These are phyloP conservation scores for Pleurotus ostreatus DNA, from an alignment of 768 basidiomycete species.

Conservation along the genomic window DNA sequence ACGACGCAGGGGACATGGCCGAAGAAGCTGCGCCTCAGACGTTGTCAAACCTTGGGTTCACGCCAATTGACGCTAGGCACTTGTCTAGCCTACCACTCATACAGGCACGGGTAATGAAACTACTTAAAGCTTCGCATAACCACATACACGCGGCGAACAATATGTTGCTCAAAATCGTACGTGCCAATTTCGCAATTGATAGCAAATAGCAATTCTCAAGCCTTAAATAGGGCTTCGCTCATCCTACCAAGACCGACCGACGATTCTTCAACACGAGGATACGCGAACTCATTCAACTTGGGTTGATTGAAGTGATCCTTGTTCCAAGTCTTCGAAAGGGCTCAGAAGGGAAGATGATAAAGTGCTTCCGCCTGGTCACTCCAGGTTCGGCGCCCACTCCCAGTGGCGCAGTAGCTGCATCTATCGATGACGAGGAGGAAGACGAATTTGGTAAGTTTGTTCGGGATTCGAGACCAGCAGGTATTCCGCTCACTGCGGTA, in stretches of 20 bases:
- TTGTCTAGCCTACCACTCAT: slow-evolving; percentile 73
- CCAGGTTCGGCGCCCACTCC: slow-evolving; percentile 30
- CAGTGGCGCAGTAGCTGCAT: slow-evolving; percentile 29
- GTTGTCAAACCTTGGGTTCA: slow-evolving; percentile 49
- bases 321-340: slow-evolving; percentile 57
- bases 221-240: slow-evolving; percentile 59
- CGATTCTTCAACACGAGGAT: slow-evolving; percentile 77
- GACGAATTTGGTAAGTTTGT: slow-evolving; percentile 29
- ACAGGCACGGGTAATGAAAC: slow-evolving; percentile 63
- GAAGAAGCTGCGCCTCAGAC: slow-evolving; percentile 21
- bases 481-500: background rate
- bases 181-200: slow-evolving; percentile 18
- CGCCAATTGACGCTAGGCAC: slow-evolving; percentile 74
- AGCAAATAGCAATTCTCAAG: background rate
- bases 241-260: slow-evolving; percentile 74
- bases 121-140: slow-evolving; percentile 68
- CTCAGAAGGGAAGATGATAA: slow-evolving; percentile 42
- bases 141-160: slow-evolving; percentile 71
- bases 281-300: slow-evolving; percentile 67
- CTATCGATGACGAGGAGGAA: slow-evolving; percentile 30
- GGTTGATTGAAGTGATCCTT: slow-evolving; percentile 70
- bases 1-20: slow-evolving; percentile 8
- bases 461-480: no score
- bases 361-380: slow-evolving; percentile 63
- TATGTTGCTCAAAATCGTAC: slow-evolving; percentile 71